phyloP scores from a whole-genome alignment of 2,329 filamentous ascomycete species.

The Cercospora janseana region DNA sequence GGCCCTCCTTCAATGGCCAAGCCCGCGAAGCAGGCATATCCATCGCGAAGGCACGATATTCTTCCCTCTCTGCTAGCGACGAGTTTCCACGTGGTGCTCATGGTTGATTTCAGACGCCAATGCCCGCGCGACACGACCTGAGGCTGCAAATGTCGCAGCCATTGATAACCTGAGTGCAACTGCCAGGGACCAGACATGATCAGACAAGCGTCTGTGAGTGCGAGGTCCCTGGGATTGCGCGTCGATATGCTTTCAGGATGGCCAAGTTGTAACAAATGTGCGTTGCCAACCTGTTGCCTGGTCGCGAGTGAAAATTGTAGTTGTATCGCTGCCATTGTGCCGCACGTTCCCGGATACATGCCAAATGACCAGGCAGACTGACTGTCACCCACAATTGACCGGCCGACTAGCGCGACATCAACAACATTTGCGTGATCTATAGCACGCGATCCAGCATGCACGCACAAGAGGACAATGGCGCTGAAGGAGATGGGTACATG shows the following conservation, averaged over 20 bases:
- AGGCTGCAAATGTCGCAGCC: background rate
- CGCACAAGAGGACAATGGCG: background rate
- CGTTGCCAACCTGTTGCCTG: slow-evolving; percentile 5
- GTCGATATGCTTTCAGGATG: slow-evolving; percentile 4
- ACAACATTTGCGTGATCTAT: background rate
- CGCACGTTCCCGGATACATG: background rate
- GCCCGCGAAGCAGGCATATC: background rate
- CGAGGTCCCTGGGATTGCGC: background rate
- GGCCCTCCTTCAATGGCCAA: no score
- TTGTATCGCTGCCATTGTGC: background rate
- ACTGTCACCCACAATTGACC: no score
- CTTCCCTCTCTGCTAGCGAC: background rate
- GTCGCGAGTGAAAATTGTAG: background rate
- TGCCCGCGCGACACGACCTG: background rate
- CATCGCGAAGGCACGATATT: no score
- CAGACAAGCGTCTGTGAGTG: background rate
- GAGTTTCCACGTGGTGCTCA: slow-evolving; percentile 1
- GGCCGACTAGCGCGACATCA: background rate
- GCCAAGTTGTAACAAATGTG: background rate
- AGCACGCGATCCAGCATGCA: no score
- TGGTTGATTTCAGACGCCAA: background rate
- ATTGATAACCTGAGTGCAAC: background rate
- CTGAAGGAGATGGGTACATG: background rate
- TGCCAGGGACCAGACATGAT: background rate
- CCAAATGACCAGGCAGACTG: background rate